A percentile compares a stretch with the other conserved stretches of the same genome.
Evolutionary conservation across 176 grass and related monocot species (phyloP).

Genomic region (Oryza australiensis): DNA sequence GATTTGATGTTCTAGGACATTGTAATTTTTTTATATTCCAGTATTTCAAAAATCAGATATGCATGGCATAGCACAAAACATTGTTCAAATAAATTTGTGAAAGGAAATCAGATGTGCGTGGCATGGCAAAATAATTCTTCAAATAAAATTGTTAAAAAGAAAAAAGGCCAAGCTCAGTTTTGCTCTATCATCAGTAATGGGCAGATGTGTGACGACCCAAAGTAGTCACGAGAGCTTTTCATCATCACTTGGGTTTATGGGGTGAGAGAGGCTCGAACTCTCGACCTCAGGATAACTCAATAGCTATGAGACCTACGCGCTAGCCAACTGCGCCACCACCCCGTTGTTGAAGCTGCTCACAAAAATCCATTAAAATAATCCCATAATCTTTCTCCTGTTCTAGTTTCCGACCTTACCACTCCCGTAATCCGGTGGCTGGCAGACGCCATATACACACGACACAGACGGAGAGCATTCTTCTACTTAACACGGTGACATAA

Average conservation of each 20-base stretch:
- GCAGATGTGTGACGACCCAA: constrained; percentile 45
- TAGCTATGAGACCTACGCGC: constrained; percentile 43
- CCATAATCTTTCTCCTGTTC: no score
- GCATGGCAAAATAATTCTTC: no score
- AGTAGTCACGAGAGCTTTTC: constrained; percentile 37
- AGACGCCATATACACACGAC: no score
- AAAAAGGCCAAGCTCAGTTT: constrained; percentile 32
- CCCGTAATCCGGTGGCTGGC: no score
- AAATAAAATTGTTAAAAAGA: not conserved
- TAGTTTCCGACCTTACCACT: no score
- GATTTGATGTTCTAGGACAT: no score
- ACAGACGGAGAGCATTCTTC: not conserved
- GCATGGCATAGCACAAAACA: no score
- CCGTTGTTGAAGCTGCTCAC: not conserved
- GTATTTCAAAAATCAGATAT: no score
- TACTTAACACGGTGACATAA: not conserved
- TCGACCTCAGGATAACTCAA: constrained; percentile 69
- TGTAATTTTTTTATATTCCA: no score
- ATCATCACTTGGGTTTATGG: constrained; percentile 20
- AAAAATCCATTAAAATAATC: no score
- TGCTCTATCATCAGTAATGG: constrained; percentile 20
- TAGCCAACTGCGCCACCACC: constrained; percentile 60
- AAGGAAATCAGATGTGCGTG: no score
- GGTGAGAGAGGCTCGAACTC: constrained; percentile 85
- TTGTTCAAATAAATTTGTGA: no score